Base-by-base conservation (phyloP, 2,329 filamentous ascomycete species). In the Cercospora zeina region DNA sequence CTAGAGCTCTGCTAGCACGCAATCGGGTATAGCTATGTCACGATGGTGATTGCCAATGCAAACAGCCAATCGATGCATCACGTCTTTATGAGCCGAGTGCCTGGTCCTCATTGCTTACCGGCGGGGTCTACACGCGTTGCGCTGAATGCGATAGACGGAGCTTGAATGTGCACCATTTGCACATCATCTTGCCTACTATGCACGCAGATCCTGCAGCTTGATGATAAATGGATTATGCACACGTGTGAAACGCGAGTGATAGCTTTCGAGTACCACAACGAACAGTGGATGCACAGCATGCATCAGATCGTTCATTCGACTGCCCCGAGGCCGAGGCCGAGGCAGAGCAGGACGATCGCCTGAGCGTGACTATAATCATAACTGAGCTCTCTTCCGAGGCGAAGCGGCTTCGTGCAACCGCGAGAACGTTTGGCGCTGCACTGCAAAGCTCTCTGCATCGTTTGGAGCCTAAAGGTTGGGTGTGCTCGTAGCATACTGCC, bases 21-120 rank as follows among this genome's bases (percentile, higher is more conserved):
- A 56, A 65, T 65, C 33, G 33, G 30, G 47, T 54, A 33, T 34
- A 66, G 55, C 61, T 62, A 59, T 66, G 49, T 64, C 31, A 51
- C 64, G 54, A 64, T 62, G 58, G 37, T 49, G 14, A 57, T 65
- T 65, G 54, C 49, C 50, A 61, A 63, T 63, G 62, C 45, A 24
- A 58, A 16, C 19, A 39, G 39, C 61, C 61, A 62, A 59, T 62
- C 45, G 37, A 54, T 49, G 39, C 37, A 58, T 33, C 24, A 34
- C 55, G 42, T 33, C 19, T 19, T 19, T 11, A 1, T 4, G 19
- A 19, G 10, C 10, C 34, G 24, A 10, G 6, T 31, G 14, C 21
- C 21, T 56, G 21, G 21, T 11, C 42, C 24, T 49, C 8, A n/a
- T 24, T 49, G 42, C 42, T 45, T 49, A 49, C 21, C 42, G 11